phyloP scores from a whole-genome alignment of 2,329 filamentous ascomycete species.

The Aaosphaeria arxii region DNA sequence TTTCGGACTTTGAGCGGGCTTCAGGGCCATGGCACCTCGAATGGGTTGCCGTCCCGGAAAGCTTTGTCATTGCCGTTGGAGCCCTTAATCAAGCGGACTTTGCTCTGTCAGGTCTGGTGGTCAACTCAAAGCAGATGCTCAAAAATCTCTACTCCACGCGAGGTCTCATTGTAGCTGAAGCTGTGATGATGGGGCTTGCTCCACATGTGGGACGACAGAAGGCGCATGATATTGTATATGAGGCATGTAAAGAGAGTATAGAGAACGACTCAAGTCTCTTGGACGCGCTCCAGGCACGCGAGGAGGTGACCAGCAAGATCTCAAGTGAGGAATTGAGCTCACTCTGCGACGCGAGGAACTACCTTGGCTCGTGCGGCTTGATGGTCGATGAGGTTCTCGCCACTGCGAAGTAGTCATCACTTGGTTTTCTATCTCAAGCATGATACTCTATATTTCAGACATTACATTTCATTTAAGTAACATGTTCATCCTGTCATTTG shows the following conservation, averaged over 20 bases:
- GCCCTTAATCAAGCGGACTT: slow-evolving; percentile 55
- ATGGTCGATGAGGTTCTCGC: slow-evolving; percentile 36
- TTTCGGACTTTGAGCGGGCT: slow-evolving; percentile 57
- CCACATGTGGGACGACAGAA: slow-evolving; percentile 50
- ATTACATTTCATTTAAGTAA: not conserved
- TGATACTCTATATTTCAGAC: not conserved
- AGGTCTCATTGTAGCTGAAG: slow-evolving; percentile 57
- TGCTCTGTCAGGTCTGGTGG: slow-evolving; percentile 50
- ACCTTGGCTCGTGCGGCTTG: slow-evolving; percentile 35
- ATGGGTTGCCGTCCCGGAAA: slow-evolving; percentile 55
- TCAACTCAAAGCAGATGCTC: slow-evolving; percentile 50
- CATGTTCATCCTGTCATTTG: slow-evolving; percentile 7
- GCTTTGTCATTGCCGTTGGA: slow-evolving; percentile 53
- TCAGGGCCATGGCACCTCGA: slow-evolving; percentile 60
- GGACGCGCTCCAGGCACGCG: slow-evolving; percentile 41
- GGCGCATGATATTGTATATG: slow-evolving; percentile 57
- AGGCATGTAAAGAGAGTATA: slow-evolving; percentile 51
- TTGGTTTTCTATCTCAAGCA: not conserved
- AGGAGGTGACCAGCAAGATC: slow-evolving; percentile 44
- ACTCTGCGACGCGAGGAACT: slow-evolving; percentile 55
- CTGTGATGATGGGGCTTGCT: slow-evolving; percentile 61
- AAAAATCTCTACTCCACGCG: slow-evolving; percentile 50
- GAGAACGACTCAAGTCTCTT: slow-evolving; percentile 44
- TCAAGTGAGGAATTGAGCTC: slow-evolving; percentile 49
- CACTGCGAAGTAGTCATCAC: slow-evolving; percentile 21